Evolutionary conservation across 2,329 filamentous ascomycete genomes (phyloP), one percentile per base, ranked within the genome.

Genomic region (Coniochaeta hoffmannii): DNA sequence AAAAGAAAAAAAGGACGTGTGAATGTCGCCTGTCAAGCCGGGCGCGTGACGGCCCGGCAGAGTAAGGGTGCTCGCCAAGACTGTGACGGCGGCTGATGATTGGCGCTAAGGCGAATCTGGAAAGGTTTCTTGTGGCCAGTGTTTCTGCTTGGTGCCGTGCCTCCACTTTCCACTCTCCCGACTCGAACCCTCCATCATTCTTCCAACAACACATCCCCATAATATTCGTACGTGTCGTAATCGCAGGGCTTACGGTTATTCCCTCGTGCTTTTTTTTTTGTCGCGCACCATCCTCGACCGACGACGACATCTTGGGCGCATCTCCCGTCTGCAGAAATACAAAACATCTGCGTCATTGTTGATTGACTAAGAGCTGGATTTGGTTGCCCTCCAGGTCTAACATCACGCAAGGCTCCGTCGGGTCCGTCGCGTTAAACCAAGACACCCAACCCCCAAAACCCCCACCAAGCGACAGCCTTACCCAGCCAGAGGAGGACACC

Each of bases 401-500:
- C 49, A 10, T 49, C 58, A 41, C 59, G 41, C 57, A 53, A 56
- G 51, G 53, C 53, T 38, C 41, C 12, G 12, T 19, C 24, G 3
- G n/a, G n/a, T n/a, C n/a, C n/a, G n/a, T n/a, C n/a, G n/a, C n/a
- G n/a, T n/a, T n/a, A n/a, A n/a, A 7, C 41, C 19, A 46, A 22
- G 19, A 46, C 22, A 46, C 41, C n/a, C 12, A 14, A 22, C 19
- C 14, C 41, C 6, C 41, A 46, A n/a, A n/a, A n/a, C n/a, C 41
- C 41, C 41, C 41, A 46, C 41, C 41, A 26, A 12, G 12, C 19
- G 11, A 12, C 19, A 46, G 41, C 41, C 24, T 28, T 46, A 3
- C 44, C 30, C 41, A 34, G 35, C 64, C 62, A 64, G 69, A 32
- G 30, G 30, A 26, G 41, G 41, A 46, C 41, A n/a, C 41, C n/a